Evolutionary conservation across 2,329 filamentous ascomycete genomes (phyloP), one percentile per base, ranked within the genome.

Genomic region (Colletotrichum lini): DNA sequence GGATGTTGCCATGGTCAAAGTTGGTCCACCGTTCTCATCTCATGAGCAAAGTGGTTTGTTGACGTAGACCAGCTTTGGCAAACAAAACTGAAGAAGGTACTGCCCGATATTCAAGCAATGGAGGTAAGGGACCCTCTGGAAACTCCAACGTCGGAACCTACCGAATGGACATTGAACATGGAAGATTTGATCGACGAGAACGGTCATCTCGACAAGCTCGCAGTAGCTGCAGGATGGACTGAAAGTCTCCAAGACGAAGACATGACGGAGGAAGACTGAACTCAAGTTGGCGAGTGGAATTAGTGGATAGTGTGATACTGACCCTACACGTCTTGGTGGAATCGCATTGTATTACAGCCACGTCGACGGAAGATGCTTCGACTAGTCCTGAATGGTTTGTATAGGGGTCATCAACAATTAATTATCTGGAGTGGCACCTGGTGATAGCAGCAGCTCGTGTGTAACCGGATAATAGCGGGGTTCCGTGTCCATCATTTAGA

Each of bases 1-100:
- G 12, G n/a, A 30, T n/a, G 35, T 56, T 38, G 35, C 53, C 18
- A 40, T 56, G 18, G 30, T 7, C 18, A 56, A 56, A 30, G 53
- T 56, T 13, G 35, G 53, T 40, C 40, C 15, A 12, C 18, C 12
- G 5, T 13, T 38, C 13, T 21, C n/a, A 2, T 21, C 10, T 13
- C n/a, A 54, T 8, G 13, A 21, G 10, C 4, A n/a, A 18, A 6
- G 13, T 15, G 53, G 18, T n/a, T 56, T 56, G 30, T 8, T 56
- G 30, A 56, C 53, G n/a, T 21, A 13, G 12, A 15, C 15, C 30
- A 56, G 53, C 53, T 56, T 56, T 56, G 53, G 53, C 53, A 21
- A 16, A 40, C 8, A 40, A 56, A 56, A 40, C 5, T 56, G 10
- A 56, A n/a, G n/a, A 56, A 56, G 30, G 18, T 56, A 9, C 35